phyloP scores from a whole-genome alignment of 2,329 filamentous ascomycete genomes.

The Xylariales sp. region DNA sequence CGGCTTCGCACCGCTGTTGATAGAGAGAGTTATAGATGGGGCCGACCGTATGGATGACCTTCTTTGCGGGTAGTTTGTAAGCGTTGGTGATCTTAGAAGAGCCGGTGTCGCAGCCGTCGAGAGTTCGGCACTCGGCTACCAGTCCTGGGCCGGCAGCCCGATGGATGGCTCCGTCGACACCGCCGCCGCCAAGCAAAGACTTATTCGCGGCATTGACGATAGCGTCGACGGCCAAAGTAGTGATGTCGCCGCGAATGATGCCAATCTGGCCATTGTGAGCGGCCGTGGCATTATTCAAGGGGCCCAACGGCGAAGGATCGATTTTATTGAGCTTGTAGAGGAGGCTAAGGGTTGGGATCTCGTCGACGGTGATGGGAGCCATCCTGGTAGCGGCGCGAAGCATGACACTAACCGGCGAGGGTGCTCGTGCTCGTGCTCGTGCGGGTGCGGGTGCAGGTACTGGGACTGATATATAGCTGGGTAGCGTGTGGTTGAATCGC shows the following conservation, averaged over 20 bases:
- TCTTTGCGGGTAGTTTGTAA: slow-evolving; percentile 78
- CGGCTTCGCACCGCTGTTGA: slow-evolving; percentile 55
- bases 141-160: slow-evolving; percentile 78
- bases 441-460: too few species aligned
- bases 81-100: slow-evolving; percentile 84
- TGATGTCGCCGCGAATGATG: slow-evolving; percentile 83
- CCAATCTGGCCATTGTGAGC: slow-evolving; percentile 76
- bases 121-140: slow-evolving; percentile 74
- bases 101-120: slow-evolving; percentile 81
- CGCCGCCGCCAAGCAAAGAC: slow-evolving; percentile 84
- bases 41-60: slow-evolving; percentile 91
- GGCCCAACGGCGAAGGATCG: slow-evolving; percentile 38
- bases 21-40: slow-evolving; percentile 73
- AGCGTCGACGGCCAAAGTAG: slow-evolving; percentile 78
- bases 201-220: slow-evolving; percentile 95
- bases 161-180: slow-evolving; percentile 91
- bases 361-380: slow-evolving; percentile 57
- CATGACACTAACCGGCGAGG: slow-evolving; percentile 24
- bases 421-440: too few species aligned
- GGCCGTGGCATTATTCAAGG: slow-evolving; percentile 43
- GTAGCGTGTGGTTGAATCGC: too few species aligned
- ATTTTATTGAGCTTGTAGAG: slow-evolving; percentile 73
- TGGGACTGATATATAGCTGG: too few species aligned
- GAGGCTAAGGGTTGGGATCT: slow-evolving; percentile 71
- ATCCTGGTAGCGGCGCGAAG: slow-evolving; percentile 48